phyloP scores from a whole-genome alignment of 2,329 filamentous ascomycete species.

The Fusarium pseudograminearum region DNA sequence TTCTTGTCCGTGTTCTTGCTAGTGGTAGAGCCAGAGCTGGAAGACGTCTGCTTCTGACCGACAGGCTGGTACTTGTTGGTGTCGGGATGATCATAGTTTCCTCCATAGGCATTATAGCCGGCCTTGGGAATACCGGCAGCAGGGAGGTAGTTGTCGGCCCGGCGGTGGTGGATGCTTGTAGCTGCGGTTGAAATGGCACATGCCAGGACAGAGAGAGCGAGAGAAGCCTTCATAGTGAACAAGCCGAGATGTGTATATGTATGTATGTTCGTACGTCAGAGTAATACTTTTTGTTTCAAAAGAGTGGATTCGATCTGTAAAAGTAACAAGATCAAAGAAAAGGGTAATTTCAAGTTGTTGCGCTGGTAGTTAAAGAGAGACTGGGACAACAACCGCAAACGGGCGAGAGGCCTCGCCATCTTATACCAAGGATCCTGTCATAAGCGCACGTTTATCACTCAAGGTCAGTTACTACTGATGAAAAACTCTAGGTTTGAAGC shows the following conservation, averaged over 20 bases:
- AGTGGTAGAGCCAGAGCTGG: not conserved
- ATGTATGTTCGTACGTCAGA: not conserved
- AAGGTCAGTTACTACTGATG: not conserved
- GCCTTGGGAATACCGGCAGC: constrained; percentile 22
- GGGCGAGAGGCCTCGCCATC: constrained; percentile 4
- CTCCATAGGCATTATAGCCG: constrained; percentile 31
- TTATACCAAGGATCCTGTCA: constrained; percentile 9
- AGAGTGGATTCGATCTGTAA: constrained; percentile 21
- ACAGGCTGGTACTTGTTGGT: constrained; percentile 28
- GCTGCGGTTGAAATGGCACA: constrained; percentile 32
- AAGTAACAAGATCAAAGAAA: constrained; percentile 6
- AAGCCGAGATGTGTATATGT: not conserved
- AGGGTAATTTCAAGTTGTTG: constrained; percentile 17
- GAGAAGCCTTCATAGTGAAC: constrained; percentile 27
- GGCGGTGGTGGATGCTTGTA: constrained; percentile 17
- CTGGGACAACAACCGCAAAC: constrained; percentile 16
- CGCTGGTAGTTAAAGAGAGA: constrained; percentile 28
- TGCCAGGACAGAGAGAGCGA: constrained; percentile 28
- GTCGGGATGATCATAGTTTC: constrained; percentile 34
- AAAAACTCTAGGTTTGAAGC: constrained; percentile 12
- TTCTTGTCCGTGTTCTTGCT: constrained; percentile 1
- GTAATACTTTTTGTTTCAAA: constrained; percentile 10
- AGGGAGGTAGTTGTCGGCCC: constrained; percentile 17
- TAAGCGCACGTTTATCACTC: fast-evolving
- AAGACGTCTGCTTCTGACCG: constrained; percentile 20